These are phyloP conservation scores for Candida labiduridarum DNA, from an alignment of 1,139 yeast genomes.

Conservation along the genomic window DNA sequence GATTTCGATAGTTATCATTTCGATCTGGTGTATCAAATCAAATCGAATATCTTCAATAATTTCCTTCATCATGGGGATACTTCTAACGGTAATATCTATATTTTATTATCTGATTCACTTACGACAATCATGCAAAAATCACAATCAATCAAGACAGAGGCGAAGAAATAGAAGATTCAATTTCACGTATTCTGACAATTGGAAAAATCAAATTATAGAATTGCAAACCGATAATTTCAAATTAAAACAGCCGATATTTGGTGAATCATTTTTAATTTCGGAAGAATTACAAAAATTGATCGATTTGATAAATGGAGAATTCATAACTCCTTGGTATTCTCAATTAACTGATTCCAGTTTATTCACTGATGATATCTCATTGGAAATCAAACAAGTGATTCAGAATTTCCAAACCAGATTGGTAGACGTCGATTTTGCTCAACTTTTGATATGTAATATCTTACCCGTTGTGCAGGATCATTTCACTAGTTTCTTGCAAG, in stretches of 20 bases:
- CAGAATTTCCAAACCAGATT: conserved; percentile 44
- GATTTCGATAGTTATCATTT: neutral
- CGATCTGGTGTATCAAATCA: neutral
- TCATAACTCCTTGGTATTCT: conserved; percentile 66
- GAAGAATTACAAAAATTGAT: conserved; percentile 56
- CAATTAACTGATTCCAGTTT: conserved; percentile 47
- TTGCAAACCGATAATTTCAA: conserved; percentile 12
- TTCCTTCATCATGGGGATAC: neutral
- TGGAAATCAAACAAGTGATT: conserved; percentile 49
- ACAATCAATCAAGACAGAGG: neutral
- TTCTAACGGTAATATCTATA: neutral
- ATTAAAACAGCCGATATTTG: conserved; percentile 36
- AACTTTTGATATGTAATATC: conserved; percentile 56
- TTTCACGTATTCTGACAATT: conserved; percentile 28
- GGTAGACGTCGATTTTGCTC: conserved; percentile 52
- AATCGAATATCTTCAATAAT: neutral
- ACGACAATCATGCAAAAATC: conserved; percentile 11
- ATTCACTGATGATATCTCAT: conserved; percentile 58
- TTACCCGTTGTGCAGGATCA: conserved; percentile 73
- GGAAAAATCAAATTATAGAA: conserved; percentile 25
- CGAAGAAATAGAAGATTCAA: conserved; percentile 20
- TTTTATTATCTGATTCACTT: conserved; percentile 2
- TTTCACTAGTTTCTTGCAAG: conserved; percentile 52
- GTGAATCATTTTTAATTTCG: conserved; percentile 56
- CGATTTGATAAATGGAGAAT: conserved; percentile 57